Evolutionary conservation across 148 eudicot genomes (phyloP).

Genomic region (Persicaria tinctoria): DNA sequence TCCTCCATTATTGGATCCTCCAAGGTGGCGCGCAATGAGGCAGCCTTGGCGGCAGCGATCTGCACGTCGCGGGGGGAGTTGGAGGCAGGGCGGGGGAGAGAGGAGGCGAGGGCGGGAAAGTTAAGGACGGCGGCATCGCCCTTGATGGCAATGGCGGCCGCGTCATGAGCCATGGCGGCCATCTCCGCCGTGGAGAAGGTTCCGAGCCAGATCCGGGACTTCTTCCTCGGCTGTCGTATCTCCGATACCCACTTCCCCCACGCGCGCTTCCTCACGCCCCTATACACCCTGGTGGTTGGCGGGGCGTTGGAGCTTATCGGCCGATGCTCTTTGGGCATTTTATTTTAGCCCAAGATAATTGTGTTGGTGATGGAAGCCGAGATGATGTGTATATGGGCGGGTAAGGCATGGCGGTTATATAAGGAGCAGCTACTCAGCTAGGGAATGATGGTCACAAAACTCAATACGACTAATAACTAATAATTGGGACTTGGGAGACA

Average conservation of each 20-base stretch:
- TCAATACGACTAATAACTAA: too few relatives aligned
- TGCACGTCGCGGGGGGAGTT: conserved; percentile 52
- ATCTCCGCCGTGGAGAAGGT: conserved; percentile 71
- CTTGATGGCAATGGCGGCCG: conserved; percentile 47
- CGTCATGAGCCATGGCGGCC: conserved; percentile 92
- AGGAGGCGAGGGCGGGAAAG: conserved; percentile 45
- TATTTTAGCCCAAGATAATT: too few relatives aligned
- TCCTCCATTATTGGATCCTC: not conserved
- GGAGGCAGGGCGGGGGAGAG: conserved; percentile 48
- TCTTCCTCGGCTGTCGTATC: conserved; percentile 69
- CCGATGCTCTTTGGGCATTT: too few relatives aligned
- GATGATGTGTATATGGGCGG: too few relatives aligned
- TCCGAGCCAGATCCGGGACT: conserved; percentile 87
- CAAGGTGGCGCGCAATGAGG: conserved; percentile 24
- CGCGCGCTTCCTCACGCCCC: conserved; percentile 64
- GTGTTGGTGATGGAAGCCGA: too few relatives aligned
- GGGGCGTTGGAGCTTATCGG: too few relatives aligned
- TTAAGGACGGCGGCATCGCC: conserved; percentile 51
- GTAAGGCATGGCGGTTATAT: too few relatives aligned
- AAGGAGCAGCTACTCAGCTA: too few relatives aligned
- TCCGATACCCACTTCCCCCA: conserved; percentile 97
- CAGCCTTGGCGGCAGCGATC: conserved; percentile 50
- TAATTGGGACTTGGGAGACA: too few relatives aligned
- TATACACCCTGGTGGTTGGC: conserved; percentile 16
- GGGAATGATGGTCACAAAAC: too few relatives aligned